phyloP scores from a whole-genome alignment of 2,329 filamentous ascomycete species.

The Verticillium isaacii region DNA sequence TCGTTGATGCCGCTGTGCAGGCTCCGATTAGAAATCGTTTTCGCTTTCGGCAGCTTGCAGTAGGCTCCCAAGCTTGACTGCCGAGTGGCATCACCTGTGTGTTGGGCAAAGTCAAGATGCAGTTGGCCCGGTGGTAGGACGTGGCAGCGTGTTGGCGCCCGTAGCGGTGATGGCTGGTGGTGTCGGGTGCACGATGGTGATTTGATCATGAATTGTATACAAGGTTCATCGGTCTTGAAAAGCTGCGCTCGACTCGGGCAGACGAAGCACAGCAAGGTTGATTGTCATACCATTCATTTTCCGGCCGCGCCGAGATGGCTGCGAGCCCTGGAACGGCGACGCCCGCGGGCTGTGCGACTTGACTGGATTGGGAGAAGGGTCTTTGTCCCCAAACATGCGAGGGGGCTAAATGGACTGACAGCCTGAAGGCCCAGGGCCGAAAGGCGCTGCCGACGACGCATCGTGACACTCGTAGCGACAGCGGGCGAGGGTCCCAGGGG shows the following conservation, averaged over 20 bases:
- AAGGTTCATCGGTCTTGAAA: neutral
- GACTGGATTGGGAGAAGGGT: neutral
- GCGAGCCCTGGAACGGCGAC: neutral
- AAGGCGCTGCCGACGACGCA: neutral
- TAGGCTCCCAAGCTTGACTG: neutral
- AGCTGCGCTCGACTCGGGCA: neutral
- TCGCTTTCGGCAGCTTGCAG: too few relatives aligned
- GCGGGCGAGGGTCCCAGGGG: neutral
- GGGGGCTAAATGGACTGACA: neutral
- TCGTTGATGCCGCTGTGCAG: too few relatives aligned
- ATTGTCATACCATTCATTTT: neutral
- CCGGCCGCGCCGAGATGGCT: neutral
- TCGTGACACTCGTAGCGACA: neutral
- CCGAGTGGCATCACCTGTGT: neutral
- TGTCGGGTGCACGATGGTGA: neutral
- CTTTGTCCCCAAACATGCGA: neutral
- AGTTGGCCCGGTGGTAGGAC: neutral
- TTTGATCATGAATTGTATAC: neutral
- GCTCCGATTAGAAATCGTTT: too few relatives aligned
- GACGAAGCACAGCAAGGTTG: neutral
- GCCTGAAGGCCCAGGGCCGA: neutral
- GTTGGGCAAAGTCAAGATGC: neutral
- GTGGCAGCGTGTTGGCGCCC: neutral
- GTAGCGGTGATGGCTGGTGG: neutral
- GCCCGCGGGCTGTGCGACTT: neutral